These are phyloP conservation scores for Tylopilus vinaceipallidus DNA, from an alignment of 768 basidiomycete species.

Conservation along the genomic window DNA sequence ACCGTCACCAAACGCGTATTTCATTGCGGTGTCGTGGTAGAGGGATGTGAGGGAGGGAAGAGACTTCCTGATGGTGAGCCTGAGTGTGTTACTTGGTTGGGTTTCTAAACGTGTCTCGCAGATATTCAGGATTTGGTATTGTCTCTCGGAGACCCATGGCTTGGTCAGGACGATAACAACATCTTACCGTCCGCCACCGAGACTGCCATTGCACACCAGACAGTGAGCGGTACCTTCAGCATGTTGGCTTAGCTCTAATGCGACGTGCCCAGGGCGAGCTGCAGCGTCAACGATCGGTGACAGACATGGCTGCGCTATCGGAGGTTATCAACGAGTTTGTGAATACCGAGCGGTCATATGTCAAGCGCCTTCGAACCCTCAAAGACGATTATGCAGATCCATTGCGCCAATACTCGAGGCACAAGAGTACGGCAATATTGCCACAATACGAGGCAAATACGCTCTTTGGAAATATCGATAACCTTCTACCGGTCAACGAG, in stretches of 20 bases:
- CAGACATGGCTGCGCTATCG: conserved; percentile 62
- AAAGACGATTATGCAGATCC: conserved; percentile 92
- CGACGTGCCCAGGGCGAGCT: conserved; percentile 20
- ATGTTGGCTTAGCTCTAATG: conserved; percentile 11
- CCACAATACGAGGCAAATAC: conserved; percentile 89
- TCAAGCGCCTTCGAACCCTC: conserved; percentile 76
- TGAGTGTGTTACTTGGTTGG: neutral
- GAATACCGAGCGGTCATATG: conserved; percentile 86
- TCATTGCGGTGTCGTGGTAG: conserved; percentile 87
- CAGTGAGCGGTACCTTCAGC: conserved; percentile 39
- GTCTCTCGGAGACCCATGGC: conserved; percentile 69
- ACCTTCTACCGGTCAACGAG: conserved; percentile 84
- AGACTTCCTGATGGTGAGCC: conserved; percentile 63
- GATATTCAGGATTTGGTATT: conserved; percentile 79
- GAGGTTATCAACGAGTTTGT: conserved; percentile 86
- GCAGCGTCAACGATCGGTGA: conserved; percentile 54
- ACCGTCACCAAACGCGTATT: conserved; percentile 76
- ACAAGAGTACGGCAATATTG: conserved; percentile 83
- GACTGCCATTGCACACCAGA: conserved; percentile 36
- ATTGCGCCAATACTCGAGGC: conserved; percentile 78
- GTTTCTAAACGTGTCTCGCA: conserved; percentile 30
- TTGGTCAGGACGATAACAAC: conserved; percentile 47
- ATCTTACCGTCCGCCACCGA: conserved; percentile 43
- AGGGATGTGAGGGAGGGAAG: conserved; percentile 71
- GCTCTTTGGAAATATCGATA: conserved; percentile 93